phyloP scores from a whole-genome alignment of 2,329 filamentous ascomycete species.

The Leptographium lundbergii region DNA sequence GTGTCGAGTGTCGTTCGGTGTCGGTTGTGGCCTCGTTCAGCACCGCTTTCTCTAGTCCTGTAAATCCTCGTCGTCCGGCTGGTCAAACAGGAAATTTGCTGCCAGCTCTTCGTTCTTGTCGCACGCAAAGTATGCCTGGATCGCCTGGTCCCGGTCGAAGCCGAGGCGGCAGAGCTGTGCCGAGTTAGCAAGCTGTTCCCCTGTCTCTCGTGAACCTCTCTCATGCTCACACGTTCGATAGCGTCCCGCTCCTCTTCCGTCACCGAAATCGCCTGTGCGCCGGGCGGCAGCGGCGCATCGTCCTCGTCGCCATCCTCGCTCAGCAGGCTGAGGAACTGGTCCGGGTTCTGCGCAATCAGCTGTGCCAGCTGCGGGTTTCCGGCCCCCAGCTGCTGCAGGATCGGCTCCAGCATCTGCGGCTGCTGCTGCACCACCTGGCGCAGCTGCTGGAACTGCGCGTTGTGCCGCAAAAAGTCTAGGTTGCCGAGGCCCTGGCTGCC shows the following conservation, averaged over 20 bases:
- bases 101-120: conserved; percentile 99
- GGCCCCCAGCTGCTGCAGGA: conserved; percentile 86
- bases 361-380: conserved; percentile 92
- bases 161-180: conserved; percentile 76
- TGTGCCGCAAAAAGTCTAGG: conserved; percentile 87
- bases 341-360: conserved; percentile 81
- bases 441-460: conserved; percentile 95
- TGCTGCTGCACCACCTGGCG: conserved; percentile 95
- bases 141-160: conserved; percentile 84
- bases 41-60: conserved; percentile 10
- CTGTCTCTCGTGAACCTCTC: background rate
- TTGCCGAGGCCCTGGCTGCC: conserved; percentile 53
- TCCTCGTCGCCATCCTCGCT: conserved; percentile 82
- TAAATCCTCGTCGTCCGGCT: conserved; percentile 72
- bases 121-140: conserved; percentile 97
- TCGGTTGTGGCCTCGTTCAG: no score
- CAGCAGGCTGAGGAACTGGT: conserved; percentile 82
- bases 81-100: conserved; percentile 95
- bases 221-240: conserved; percentile 68
- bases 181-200: background rate
- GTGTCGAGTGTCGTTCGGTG: no score
- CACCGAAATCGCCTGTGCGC: conserved; percentile 78
- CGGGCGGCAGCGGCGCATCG: conserved; percentile 63
- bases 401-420: conserved; percentile 96
- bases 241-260: conserved; percentile 95